Conservation (phyloP, 1,284 basidiomycete species). For the Malassezia slooffiae region DNA sequence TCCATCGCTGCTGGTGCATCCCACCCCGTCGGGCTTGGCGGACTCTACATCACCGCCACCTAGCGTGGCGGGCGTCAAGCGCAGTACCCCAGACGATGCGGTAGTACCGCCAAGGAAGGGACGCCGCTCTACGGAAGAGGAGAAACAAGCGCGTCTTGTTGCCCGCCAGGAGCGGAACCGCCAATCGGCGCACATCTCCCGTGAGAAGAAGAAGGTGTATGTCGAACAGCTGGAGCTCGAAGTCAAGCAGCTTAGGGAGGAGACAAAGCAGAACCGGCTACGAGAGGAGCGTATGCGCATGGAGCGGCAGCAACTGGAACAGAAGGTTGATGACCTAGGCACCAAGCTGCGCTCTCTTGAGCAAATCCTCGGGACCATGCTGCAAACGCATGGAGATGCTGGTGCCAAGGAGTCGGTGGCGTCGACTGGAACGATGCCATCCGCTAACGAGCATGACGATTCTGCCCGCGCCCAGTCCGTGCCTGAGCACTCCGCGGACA, state of each 20-base stretch:
- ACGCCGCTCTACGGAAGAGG: slow-evolving; percentile 21
- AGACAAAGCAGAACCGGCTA: slow-evolving; percentile 18
- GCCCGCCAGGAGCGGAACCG: slow-evolving; percentile 43
- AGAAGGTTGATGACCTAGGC: slow-evolving; percentile 22
- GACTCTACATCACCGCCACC: slow-evolving; percentile 1
- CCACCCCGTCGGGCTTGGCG: not conserved
- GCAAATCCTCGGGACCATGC: slow-evolving; percentile 19
- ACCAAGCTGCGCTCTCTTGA: slow-evolving; percentile 25
- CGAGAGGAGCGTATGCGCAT: slow-evolving; percentile 16
- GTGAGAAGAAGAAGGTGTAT: slow-evolving; percentile 41
- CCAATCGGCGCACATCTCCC: slow-evolving; percentile 39
- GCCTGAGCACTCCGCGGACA: not conserved
- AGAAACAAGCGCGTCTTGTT: slow-evolving; percentile 33
- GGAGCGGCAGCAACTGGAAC: slow-evolving; percentile 18
- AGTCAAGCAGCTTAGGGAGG: slow-evolving; percentile 19
- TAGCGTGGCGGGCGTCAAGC: not conserved
- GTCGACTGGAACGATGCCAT: slow-evolving; percentile 14
- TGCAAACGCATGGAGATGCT: not conserved
- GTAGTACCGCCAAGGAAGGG: not conserved
- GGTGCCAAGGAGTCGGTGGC: not conserved
- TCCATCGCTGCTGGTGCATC: slow-evolving; percentile 8
- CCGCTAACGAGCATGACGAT: no score
- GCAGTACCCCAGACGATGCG: no score
- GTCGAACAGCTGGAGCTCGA: slow-evolving; percentile 32
- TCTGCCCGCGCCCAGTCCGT: no score